Percentiles rank a stretch among this genome's conserved stretches.
Evolutionary conservation across 1,284 basidiomycete species (phyloP).

Genomic region (Cryptococcus sp.): DNA sequence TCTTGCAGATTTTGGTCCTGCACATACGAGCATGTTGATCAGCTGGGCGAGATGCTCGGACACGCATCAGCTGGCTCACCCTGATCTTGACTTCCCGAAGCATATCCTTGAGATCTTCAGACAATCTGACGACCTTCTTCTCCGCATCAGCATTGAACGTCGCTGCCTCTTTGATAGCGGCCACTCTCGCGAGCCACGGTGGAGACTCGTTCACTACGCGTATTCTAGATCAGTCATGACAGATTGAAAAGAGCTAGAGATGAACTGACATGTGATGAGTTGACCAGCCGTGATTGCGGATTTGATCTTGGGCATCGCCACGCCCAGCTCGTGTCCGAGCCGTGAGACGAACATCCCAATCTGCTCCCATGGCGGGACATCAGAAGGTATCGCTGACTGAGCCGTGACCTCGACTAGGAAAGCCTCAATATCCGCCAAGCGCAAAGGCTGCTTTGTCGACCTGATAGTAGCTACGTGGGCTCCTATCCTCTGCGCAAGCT

Average conservation of each 20-base stretch:
- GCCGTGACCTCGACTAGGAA: conserved; percentile 67
- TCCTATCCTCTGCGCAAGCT: conserved; percentile 85
- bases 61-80: conserved; percentile 30
- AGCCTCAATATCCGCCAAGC: conserved; percentile 67
- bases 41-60: neutral
- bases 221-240: neutral
- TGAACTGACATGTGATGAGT: conserved; percentile 67
- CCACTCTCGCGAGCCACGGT: conserved; percentile 86
- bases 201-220: conserved; percentile 69
- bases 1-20: conserved; percentile 92
- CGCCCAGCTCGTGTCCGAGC: conserved; percentile 69
- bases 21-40: neutral
- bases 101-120: conserved; percentile 85
- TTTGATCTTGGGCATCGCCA: conserved; percentile 68
- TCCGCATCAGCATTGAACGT: conserved; percentile 91
- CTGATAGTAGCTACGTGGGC: conserved; percentile 75
- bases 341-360: conserved; percentile 69
- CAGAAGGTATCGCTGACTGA: conserved; percentile 40
- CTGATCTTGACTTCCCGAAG: conserved; percentile 73
- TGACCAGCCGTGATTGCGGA: conserved; percentile 64
- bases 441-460: conserved; percentile 71
- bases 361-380: conserved; percentile 72
- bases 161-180: conserved; percentile 78
- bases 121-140: conserved; percentile 76
- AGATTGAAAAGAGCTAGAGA: no score